Base-by-base conservation (phyloP, 2,329 filamentous ascomycete species). In the Thermothelomyces thermophilus region DNA sequence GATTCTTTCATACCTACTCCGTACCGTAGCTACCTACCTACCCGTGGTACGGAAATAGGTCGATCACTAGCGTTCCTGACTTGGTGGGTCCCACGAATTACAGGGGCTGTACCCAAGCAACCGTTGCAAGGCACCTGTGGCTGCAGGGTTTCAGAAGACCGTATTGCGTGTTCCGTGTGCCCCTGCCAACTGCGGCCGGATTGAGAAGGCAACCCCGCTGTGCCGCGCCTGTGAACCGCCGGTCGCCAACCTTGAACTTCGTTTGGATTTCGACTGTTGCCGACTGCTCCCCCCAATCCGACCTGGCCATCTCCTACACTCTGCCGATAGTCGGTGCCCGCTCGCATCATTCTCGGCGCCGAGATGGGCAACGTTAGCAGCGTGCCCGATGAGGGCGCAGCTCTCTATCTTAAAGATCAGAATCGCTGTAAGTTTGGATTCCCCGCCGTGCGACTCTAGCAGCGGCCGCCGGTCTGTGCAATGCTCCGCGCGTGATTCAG, bases 281-380 rank as follows among this genome's bases (percentile, higher is more conserved):
- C 40, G 48, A 54, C 37, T 16, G 17, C 22, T 40, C 43, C 30
- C 51, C 33, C 13, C 33, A 26, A 28, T 46, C 51, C 45, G 39
- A 35, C 40, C 46, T 42, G 44, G 45, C 41, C 50, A 48, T 46
- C 17, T 42, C 46, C 57, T 9, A 37, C 46, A 47, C 43, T 41
- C 19, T 42, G 46, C 46, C 48, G 31, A 49, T 35, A 41, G 43
- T 43, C 51, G 51, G 51, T 48, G 46, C 37, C 42, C 49, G 26
- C 40, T 36, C 43, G 46, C 55, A 55, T 55, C 56, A 58, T 58
- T 56, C 56, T 43, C 56, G 58, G 50, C 57, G 55, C 68, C 72
- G 79, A 70, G 68, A 98, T 98, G 93, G 93, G 93, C 66, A 90
- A 86, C 74, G 84, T 96, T 70, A 84, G 82, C 68, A 96, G 90